phyloP scores from a whole-genome alignment of 2,329 filamentous ascomycete genomes.

The Fusarium coffeatum region DNA sequence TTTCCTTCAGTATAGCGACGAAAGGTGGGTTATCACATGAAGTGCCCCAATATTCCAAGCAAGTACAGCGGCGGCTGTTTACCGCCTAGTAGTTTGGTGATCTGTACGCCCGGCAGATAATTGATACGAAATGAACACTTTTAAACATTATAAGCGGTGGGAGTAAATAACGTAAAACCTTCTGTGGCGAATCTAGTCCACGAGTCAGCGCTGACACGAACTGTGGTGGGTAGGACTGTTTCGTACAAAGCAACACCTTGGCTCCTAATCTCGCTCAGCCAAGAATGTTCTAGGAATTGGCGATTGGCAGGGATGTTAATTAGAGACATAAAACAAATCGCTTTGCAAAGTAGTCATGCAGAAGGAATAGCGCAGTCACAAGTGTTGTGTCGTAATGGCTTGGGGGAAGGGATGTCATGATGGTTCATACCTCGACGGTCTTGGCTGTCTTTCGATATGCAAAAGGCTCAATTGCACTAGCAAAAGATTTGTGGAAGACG shows the following conservation, averaged over 20 bases:
- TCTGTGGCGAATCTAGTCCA: not conserved
- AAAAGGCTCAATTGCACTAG: not conserved
- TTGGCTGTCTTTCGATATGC: not conserved
- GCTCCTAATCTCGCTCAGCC: not conserved
- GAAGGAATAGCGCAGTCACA: not conserved
- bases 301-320: not conserved
- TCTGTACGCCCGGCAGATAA: not conserved
- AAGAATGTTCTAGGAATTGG: not conserved
- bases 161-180: not conserved
- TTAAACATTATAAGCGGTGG: not conserved
- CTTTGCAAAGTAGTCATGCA: not conserved
- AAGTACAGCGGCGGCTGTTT: not conserved
- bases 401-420: not conserved
- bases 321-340: not conserved
- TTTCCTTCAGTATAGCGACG: not conserved
- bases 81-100: not conserved
- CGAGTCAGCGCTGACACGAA: not conserved
- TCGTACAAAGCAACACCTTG: not conserved
- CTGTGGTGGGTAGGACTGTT: conserved; percentile 2
- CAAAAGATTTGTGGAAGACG: not conserved
- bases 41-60: not conserved
- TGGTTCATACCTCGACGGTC: not conserved
- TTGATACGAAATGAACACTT: too few relatives aligned
- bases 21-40: not conserved
- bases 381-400: not conserved